phyloP scores from a whole-genome alignment of 805 yeast species.

The Lipomyces kockii region DNA sequence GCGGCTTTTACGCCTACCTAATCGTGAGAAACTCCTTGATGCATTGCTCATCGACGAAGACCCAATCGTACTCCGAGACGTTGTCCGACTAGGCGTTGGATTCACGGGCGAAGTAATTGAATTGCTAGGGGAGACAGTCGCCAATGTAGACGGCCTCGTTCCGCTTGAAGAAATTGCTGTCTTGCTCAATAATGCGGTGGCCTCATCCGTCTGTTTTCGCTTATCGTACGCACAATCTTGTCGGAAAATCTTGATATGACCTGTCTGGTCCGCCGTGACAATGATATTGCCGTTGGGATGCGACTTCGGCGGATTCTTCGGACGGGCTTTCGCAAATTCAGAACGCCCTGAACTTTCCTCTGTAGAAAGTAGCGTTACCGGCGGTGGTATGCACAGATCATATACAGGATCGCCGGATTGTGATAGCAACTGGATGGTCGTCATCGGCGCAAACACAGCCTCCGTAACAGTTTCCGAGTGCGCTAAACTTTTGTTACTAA shows the following conservation, averaged over 20 bases:
- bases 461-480: constrained; percentile 74
- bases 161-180: constrained; percentile 1
- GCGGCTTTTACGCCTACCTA: constrained; percentile 3
- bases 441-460: constrained; percentile 76
- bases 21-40: constrained; percentile 17
- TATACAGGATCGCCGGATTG: constrained; percentile 79
- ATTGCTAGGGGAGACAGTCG: background rate
- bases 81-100: constrained; percentile 6
- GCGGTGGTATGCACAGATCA: constrained; percentile 55
- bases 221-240: constrained; percentile 68
- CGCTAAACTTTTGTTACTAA: constrained; percentile 73
- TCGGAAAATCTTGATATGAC: constrained; percentile 75
- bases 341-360: constrained; percentile 7
- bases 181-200: constrained; percentile 10
- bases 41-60: constrained; percentile 2
- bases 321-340: constrained; percentile 1
- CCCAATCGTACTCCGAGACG: constrained; percentile 15
- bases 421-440: constrained; percentile 65
- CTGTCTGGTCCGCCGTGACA: constrained; percentile 76
- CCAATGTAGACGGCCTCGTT: constrained; percentile 6
- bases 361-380: constrained; percentile 29
- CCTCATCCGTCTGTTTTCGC: constrained; percentile 36
- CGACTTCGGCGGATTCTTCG: constrained; percentile 13
- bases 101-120: background rate
- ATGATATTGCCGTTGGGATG: constrained; percentile 54